Conservation (phyloP, 1,284 basidiomycete species). For the Puccinia triticina region DNA sequence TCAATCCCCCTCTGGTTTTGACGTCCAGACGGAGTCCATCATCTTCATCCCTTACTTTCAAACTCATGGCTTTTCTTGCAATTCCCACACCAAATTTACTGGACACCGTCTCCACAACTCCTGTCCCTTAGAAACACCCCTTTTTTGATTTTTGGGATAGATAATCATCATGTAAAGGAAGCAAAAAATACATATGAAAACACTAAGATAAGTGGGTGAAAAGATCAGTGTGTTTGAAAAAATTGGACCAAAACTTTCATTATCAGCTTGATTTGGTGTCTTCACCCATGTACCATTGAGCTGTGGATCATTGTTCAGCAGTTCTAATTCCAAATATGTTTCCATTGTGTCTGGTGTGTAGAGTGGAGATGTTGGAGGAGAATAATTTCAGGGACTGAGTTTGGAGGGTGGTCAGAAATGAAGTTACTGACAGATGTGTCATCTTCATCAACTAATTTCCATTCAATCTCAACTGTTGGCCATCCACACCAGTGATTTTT, state of each 20-base stretch:
- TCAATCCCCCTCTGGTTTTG: slow-evolving; percentile 62
- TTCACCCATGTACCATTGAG: slow-evolving; percentile 72
- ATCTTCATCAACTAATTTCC: slow-evolving; percentile 86
- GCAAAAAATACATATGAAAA: background rate
- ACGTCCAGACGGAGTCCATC: too few relatives aligned
- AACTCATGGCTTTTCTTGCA: too few relatives aligned
- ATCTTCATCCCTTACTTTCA: too few relatives aligned
- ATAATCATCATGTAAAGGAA: background rate
- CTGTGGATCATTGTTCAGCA: slow-evolving; percentile 88
- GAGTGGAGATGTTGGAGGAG: slow-evolving; percentile 51
- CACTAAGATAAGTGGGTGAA: background rate
- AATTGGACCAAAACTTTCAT: background rate
- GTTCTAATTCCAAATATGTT: slow-evolving; percentile 91
- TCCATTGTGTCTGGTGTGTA: slow-evolving; percentile 76
- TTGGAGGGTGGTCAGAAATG: slow-evolving; percentile 63
- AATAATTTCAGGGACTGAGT: slow-evolving; percentile 65
- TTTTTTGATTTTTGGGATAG: too few relatives aligned
- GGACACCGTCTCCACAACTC: too few relatives aligned
- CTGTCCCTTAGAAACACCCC: too few relatives aligned
- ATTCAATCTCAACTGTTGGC: slow-evolving; percentile 78
- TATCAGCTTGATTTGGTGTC: background rate
- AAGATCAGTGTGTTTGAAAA: background rate
- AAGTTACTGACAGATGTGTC: too few relatives aligned
- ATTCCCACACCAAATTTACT: too few relatives aligned
- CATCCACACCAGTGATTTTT: slow-evolving; percentile 79